phyloP scores from a whole-genome alignment of 2,329 filamentous ascomycete species.

The Cytospora schulzeri region DNA sequence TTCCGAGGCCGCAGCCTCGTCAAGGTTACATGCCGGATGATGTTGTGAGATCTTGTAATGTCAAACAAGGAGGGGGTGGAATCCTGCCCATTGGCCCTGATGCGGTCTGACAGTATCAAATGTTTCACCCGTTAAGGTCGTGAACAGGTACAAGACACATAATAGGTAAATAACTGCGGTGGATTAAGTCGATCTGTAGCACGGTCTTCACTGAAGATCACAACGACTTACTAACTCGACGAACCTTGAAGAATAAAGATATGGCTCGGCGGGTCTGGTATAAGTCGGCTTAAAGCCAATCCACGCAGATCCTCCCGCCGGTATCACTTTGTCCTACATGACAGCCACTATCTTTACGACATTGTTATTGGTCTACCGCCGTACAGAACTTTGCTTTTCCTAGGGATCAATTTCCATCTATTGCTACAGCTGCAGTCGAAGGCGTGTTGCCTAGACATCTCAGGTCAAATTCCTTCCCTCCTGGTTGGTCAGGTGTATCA shows the following conservation, averaged over 20 bases:
- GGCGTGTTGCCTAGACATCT: background rate
- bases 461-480: background rate
- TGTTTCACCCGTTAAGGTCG: background rate
- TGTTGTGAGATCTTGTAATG: background rate
- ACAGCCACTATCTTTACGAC: background rate
- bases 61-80: background rate
- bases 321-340: constrained; percentile 6
- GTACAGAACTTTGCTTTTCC: background rate
- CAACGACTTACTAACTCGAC: too few relatives aligned
- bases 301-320: background rate
- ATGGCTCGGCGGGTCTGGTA: background rate
- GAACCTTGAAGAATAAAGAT: too few relatives aligned
- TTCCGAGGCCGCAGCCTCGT: background rate
- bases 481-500: background rate
- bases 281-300: too few relatives aligned
- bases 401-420: too few relatives aligned
- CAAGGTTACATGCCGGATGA: background rate
- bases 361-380: background rate
- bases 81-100: background rate
- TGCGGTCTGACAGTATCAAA: background rate
- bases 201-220: too few relatives aligned
- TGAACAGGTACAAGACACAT: background rate
- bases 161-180: background rate
- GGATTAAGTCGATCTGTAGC: too few relatives aligned
- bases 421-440: constrained; percentile 6